Conservation (phyloP, 805 yeast genomes). For the Metschnikowia kofuensis region DNA sequence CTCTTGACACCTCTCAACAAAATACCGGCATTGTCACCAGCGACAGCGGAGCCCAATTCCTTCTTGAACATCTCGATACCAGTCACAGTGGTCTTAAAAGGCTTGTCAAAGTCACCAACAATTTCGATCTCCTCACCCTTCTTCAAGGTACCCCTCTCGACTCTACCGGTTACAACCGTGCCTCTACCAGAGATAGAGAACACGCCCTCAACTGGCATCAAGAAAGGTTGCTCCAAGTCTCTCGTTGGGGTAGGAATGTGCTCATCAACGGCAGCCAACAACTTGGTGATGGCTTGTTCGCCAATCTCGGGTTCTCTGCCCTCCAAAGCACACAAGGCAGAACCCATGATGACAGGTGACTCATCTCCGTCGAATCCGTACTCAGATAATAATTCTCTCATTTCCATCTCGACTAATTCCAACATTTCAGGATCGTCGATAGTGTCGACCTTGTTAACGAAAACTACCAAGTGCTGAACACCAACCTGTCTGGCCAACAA, state of each 20-base stretch:
- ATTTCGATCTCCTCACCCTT: slow-evolving; percentile 98
- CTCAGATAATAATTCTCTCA: slow-evolving; percentile 89
- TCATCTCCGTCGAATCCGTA: slow-evolving; percentile 98
- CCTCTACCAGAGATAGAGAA: slow-evolving; percentile 99
- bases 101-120: slow-evolving; percentile 85
- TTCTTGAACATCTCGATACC: slow-evolving; percentile 99
- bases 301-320: slow-evolving; percentile 89
- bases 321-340: slow-evolving; percentile 96
- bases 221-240: slow-evolving; percentile 93
- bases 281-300: slow-evolving; percentile 72
- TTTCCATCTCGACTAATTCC: slow-evolving; percentile 99
- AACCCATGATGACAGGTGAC: slow-evolving; percentile 97
- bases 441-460: slow-evolving; percentile 96
- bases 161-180: slow-evolving; percentile 98
- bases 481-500: slow-evolving; percentile 99
- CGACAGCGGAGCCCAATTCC: slow-evolving; percentile 95
- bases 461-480: slow-evolving; percentile 95
- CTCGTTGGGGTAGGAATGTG: slow-evolving; percentile 95
- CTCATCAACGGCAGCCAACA: slow-evolving; percentile 90
- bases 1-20: slow-evolving; percentile 97
- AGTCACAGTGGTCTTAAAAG: slow-evolving; percentile 90
- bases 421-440: slow-evolving; percentile 98
- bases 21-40: slow-evolving; percentile 99
- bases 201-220: slow-evolving; percentile 96
- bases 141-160: slow-evolving; percentile 95